Conservation (phyloP, 257 asterid species). For the Knoxia roxburghii region DNA sequence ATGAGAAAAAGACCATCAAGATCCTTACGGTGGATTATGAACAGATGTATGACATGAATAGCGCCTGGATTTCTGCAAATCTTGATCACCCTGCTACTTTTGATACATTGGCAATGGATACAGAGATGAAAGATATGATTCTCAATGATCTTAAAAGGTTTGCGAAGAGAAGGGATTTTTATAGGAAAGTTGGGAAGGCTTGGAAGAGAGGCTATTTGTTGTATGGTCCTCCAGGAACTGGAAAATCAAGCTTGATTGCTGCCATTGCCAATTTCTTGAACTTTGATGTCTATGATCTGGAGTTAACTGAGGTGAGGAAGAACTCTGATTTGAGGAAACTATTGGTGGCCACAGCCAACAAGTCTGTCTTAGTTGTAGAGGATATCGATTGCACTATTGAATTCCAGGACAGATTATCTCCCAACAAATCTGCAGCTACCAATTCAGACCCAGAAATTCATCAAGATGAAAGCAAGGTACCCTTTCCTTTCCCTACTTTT, state of each 20-base stretch:
- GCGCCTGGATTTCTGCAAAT: slow-evolving; percentile 36
- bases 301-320: slow-evolving; percentile 42
- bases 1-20: slow-evolving; percentile 41
- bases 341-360: slow-evolving; percentile 44
- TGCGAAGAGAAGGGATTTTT: slow-evolving; percentile 45
- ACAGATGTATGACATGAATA: slow-evolving; percentile 23
- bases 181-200: slow-evolving; percentile 57
- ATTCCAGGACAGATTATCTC: slow-evolving; percentile 36
- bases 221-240: slow-evolving; percentile 82
- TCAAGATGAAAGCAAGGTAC: slow-evolving; percentile 33
- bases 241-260: slow-evolving; percentile 72
- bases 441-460: neutral
- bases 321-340: slow-evolving; percentile 50
- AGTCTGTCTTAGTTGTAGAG: slow-evolving; percentile 59
- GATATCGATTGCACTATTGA: slow-evolving; percentile 66
- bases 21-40: slow-evolving; percentile 43
- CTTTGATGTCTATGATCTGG: slow-evolving; percentile 63
- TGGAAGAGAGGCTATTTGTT: slow-evolving; percentile 75
- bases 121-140: slow-evolving; percentile 35
- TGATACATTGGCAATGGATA: slow-evolving; percentile 63
- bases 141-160: slow-evolving; percentile 47
- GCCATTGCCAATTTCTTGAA: slow-evolving; percentile 70
- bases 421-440: slow-evolving; percentile 12
- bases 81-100: slow-evolving; percentile 63
- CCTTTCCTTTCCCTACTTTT: neutral